Evolutionary conservation across 345 rosid species (phyloP).

Genomic region (Punica granatum): DNA sequence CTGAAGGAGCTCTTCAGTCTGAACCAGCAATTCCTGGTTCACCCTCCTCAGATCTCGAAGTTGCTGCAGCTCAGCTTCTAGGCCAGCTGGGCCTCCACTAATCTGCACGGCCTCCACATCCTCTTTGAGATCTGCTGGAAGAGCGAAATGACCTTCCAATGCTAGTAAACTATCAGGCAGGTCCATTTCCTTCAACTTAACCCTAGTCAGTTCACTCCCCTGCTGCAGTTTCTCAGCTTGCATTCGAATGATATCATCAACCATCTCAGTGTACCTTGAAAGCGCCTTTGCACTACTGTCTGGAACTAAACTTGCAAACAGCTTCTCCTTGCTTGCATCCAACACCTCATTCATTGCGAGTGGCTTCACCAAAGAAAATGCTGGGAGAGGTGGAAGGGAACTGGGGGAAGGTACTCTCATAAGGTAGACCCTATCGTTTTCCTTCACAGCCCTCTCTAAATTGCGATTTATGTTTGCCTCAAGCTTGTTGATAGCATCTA

Average conservation of each 20-base stretch:
- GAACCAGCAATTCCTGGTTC: slow-evolving; percentile 83
- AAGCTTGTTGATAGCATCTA: slow-evolving; percentile 73
- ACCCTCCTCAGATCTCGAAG: slow-evolving; percentile 88
- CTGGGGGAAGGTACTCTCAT: slow-evolving; percentile 91
- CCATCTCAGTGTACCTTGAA: slow-evolving; percentile 98
- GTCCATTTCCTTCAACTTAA: slow-evolving; percentile 97
- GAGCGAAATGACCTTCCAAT: slow-evolving; percentile 65
- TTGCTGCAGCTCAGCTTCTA: slow-evolving; percentile 90
- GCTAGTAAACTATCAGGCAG: slow-evolving; percentile 95
- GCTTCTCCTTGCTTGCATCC: slow-evolving; percentile 96
- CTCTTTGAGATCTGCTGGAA: slow-evolving; percentile 74
- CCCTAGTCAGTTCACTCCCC: slow-evolving; percentile 89
- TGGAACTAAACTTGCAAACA: slow-evolving; percentile 91
- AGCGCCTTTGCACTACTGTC: slow-evolving; percentile 96
- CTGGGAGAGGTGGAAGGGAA: slow-evolving; percentile 70
- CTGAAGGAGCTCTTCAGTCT: slow-evolving; percentile 93
- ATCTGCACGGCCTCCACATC: slow-evolving; percentile 96
- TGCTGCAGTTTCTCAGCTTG: slow-evolving; percentile 97
- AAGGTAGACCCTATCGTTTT: slow-evolving; percentile 95
- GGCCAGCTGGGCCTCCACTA: slow-evolving; percentile 88
- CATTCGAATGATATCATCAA: slow-evolving; percentile 82
- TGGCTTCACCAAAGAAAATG: slow-evolving; percentile 91
- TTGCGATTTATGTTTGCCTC: slow-evolving; percentile 69
- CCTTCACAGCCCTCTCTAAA: slow-evolving; percentile 90
- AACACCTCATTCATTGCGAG: slow-evolving; percentile 75